phyloP scores from a whole-genome alignment of 83 land plant species.

The Picea engelmannii region DNA sequence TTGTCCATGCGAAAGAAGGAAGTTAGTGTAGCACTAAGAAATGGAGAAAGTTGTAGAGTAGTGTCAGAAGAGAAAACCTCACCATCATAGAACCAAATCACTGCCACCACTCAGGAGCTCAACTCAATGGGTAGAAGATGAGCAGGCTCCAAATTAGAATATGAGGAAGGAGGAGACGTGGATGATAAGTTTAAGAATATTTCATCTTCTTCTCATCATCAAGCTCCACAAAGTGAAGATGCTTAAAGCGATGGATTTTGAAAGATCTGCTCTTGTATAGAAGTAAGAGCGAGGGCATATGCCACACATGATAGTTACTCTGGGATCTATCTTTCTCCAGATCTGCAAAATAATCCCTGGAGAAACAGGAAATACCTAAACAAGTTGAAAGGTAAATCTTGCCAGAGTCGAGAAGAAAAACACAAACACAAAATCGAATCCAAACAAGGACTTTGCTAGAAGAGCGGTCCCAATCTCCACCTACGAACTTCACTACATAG shows the following conservation, averaged over 20 bases:
- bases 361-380: constrained; percentile 28
- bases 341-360: constrained; percentile 15
- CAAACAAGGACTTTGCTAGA: constrained; percentile 4
- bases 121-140: background rate
- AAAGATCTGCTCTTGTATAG: constrained; percentile 45
- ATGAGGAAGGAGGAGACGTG: background rate
- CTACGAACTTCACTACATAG: constrained; percentile 57
- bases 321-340: background rate
- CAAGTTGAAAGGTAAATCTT: background rate
- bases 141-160: constrained; percentile 12
- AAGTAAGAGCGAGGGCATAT: constrained; percentile 53
- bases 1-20: no score
- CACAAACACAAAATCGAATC: constrained; percentile 23
- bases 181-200: background rate
- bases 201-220: background rate
- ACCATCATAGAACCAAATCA: constrained; percentile 16
- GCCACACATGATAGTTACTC: constrained; percentile 11
- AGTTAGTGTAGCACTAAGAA: no score
- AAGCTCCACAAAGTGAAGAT: background rate
- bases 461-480: constrained; percentile 7
- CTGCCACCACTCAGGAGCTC: constrained; percentile 27
- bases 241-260: constrained; percentile 23
- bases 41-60: background rate
- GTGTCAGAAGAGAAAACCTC: constrained; percentile 10
- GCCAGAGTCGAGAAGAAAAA: background rate